Evolutionary conservation across 2,329 filamentous ascomycete genomes (phyloP).

Genomic region (Ophiostoma tasmaniense): DNA sequence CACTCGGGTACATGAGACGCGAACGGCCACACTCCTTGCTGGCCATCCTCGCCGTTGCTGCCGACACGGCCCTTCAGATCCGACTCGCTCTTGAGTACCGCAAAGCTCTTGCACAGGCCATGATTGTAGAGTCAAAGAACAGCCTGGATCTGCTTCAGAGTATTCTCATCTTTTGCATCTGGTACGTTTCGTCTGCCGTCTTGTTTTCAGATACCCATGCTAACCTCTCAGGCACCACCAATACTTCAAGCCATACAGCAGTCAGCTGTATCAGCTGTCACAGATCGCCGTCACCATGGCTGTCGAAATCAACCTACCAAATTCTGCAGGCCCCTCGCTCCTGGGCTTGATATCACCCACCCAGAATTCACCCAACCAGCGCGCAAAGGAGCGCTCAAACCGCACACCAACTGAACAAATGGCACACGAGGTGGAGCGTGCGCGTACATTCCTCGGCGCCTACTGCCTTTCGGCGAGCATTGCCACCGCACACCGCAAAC

Average conservation of each 20-base stretch:
- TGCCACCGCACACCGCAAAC: constrained; percentile 20
- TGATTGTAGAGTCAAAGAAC: constrained; percentile 20
- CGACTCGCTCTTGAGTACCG: constrained; percentile 21
- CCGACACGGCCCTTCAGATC: constrained; percentile 17
- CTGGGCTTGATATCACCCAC: neutral
- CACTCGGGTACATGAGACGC: constrained; percentile 18
- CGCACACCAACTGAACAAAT: constrained; percentile 11
- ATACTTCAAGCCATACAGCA: constrained; percentile 18
- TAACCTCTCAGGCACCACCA: constrained; percentile 20
- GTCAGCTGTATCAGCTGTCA: constrained; percentile 22
- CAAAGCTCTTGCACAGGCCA: constrained; percentile 18
- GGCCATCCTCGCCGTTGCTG: constrained; percentile 17
- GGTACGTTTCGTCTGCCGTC: constrained; percentile 13
- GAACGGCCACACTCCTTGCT: constrained; percentile 21
- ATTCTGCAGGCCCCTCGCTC: neutral
- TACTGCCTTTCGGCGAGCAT: constrained; percentile 22
- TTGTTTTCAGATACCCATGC: neutral
- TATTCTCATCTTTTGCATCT: constrained; percentile 21
- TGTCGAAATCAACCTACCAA: constrained; percentile 19
- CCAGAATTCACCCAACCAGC: neutral
- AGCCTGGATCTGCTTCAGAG: constrained; percentile 23
- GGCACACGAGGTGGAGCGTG: constrained; percentile 18
- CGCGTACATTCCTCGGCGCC: constrained; percentile 20
- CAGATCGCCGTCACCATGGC: constrained; percentile 22
- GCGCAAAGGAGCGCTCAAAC: neutral